Percentiles rank a stretch among this genome's conserved stretches.
These are phyloP conservation scores for Mycena chlorophos DNA, from an alignment of 768 basidiomycete species.

Conservation along the genomic window DNA sequence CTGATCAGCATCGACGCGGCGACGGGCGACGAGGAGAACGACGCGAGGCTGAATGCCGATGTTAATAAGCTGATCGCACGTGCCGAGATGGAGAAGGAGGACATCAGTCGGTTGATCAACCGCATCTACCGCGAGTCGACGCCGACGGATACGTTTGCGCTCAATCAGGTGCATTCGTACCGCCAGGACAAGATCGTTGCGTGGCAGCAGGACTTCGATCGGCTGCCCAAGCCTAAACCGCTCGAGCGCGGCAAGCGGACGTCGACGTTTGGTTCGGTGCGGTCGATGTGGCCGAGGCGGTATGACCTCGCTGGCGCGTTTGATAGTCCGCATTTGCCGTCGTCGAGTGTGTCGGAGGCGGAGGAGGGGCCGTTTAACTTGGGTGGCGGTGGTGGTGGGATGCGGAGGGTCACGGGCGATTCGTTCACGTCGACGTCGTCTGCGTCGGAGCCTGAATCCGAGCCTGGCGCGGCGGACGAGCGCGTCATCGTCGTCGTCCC, in stretches of 20 bases:
- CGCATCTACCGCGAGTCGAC: conserved; percentile 77
- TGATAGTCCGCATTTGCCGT: conserved; percentile 56
- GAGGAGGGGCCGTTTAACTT: conserved; percentile 61
- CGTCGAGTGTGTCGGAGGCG: conserved; percentile 71
- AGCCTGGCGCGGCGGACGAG: conserved; percentile 23
- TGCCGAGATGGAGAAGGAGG: conserved; percentile 73
- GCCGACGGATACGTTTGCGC: conserved; percentile 81
- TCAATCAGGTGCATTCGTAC: conserved; percentile 82
- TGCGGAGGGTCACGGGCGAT: conserved; percentile 52
- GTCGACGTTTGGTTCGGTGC: conserved; percentile 69
- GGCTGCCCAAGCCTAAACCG: conserved; percentile 71
- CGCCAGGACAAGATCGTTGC: conserved; percentile 93
- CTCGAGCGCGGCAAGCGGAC: conserved; percentile 54
- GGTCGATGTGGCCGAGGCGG: conserved; percentile 69
- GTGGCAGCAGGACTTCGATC: conserved; percentile 95
- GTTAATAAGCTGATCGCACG: conserved; percentile 67
- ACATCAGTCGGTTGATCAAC: conserved; percentile 73
- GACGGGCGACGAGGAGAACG: conserved; percentile 74
- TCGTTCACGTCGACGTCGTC: conserved; percentile 70
- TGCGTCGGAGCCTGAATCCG: conserved; percentile 62
- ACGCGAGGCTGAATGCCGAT: conserved; percentile 60
- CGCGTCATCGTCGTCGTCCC: conserved; percentile 1
- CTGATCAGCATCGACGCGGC: conserved; percentile 76
- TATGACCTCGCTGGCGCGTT: conserved; percentile 55
- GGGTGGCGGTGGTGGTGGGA: too few species aligned